Base-by-base conservation (phyloP, 805 yeast genomes). In the Sporopachydermia quercuum region DNA sequence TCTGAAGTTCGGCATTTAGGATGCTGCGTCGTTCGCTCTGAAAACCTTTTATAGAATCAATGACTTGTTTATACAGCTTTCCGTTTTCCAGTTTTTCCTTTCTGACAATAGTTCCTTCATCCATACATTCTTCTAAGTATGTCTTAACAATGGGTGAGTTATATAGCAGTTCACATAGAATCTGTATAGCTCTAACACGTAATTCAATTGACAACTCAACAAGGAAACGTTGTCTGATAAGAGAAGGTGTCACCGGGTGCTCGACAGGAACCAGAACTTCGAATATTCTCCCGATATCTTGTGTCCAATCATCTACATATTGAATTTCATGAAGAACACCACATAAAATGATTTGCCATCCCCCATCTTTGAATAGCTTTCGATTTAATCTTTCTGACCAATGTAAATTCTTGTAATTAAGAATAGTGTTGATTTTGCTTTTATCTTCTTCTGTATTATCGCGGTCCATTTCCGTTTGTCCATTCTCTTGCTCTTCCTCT, bases 331-430 rank as follows among this genome's bases (percentile, higher is more conserved):
- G 72, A 35, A 87, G 64, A 2, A 86, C 63, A 19, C 95, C 95
- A 38, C 86, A 55, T 35, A 87, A 56, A 35, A 80, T 70, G 34
- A 79, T 67, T 49, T 84, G 78, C 96, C 96, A 89, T 40, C 74
- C 75, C 3, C 95, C 94, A 49, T 84, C 86, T 49, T 69, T 74
- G 55, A 82, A 91, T 45, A 71, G 71, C 40, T 95, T 72, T 41
- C 72, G 76, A 11, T 76, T 69, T 15, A 89, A 63, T 34, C 93
- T 64, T 19, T 81, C 93, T 43, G 76, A 72, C 96, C 97, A 91
- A 8, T 76, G 58, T 0, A 62, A 58, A 35, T 76, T 76, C 40
- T 78, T 63, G 54, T 74, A 70, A 42, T 76, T 72, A 48, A 81
- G 58, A 3, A 62, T 58, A 1, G 57, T 48, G 44, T 65, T 63